These are phyloP conservation scores for Backusella liffmaniae DNA, from an alignment of 192 early-diverging fungal genomes.

Conservation along the genomic window DNA sequence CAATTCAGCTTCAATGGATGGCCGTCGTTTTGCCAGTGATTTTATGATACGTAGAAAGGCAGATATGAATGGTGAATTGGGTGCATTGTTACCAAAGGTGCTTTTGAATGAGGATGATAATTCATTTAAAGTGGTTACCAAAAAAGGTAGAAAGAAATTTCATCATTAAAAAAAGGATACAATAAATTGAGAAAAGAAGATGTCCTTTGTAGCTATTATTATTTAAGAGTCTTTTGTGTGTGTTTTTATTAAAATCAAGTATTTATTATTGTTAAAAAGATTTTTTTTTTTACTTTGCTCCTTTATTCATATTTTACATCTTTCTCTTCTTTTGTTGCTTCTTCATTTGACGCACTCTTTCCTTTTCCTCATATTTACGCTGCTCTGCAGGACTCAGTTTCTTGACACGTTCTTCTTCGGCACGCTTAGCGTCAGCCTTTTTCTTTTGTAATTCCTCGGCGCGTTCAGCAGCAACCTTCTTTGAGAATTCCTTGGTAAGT, in stretches of 20 bases:
- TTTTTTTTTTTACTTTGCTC: not conserved
- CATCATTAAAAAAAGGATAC: not conserved
- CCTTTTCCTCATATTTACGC: constrained; percentile 85
- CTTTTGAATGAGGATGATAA: not conserved
- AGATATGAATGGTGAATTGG: constrained; percentile 47
- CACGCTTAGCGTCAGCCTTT: constrained; percentile 65
- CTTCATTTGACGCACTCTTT: constrained; percentile 69
- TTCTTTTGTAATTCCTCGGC: constrained; percentile 69
- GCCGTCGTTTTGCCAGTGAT: constrained; percentile 75
- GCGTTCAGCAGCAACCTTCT: constrained; percentile 61
- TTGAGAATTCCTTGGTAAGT: constrained; percentile 61
- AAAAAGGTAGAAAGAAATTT: constrained; percentile 25
- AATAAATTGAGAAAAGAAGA: not conserved
- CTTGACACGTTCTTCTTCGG: constrained; percentile 59
- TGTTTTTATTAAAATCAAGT: not conserved
- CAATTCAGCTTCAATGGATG: constrained; percentile 65
- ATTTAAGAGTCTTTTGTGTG: not conserved
- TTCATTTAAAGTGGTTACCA: constrained; percentile 22
- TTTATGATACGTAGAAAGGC: constrained; percentile 71
- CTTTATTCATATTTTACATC: constrained; percentile 5
- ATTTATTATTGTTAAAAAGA: not conserved
- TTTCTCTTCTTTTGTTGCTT: constrained; percentile 59
- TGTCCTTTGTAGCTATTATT: too few relatives aligned
- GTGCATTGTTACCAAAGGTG: constrained; percentile 10
- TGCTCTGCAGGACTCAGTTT: constrained; percentile 77